A percentile compares a stretch with the other conserved stretches of the same genome.
Conservation (phyloP, 495 filamentous ascomycete species). For the Cercophora newfieldiana region DNA sequence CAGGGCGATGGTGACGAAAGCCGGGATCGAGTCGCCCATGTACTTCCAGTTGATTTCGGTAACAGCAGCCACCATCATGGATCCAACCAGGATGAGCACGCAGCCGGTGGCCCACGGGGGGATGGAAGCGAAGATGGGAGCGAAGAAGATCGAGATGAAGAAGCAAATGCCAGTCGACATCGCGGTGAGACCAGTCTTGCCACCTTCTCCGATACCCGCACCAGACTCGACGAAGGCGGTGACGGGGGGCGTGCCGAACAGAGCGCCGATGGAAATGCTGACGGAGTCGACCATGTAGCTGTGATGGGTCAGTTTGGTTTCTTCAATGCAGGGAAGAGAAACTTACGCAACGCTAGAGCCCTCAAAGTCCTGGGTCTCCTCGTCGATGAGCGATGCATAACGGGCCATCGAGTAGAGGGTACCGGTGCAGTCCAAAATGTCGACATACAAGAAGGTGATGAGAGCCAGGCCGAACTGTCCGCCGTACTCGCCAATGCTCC, state of each 20-base stretch:
- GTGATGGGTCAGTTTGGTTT: neutral
- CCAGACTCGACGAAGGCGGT: slow-evolving; percentile 84
- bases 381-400: slow-evolving; percentile 72
- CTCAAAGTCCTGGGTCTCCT: slow-evolving; percentile 74
- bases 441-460: slow-evolving; percentile 83
- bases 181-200: slow-evolving; percentile 79
- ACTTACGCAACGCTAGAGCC: slow-evolving; percentile 64
- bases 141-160: slow-evolving; percentile 84
- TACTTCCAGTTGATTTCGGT: slow-evolving; percentile 84
- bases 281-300: slow-evolving; percentile 74
- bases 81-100: slow-evolving; percentile 76
- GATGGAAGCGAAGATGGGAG: slow-evolving; percentile 81
- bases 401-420: slow-evolving; percentile 83
- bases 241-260: slow-evolving; percentile 72
- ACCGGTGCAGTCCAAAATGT: slow-evolving; percentile 76
- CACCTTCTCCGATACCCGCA: slow-evolving; percentile 81
- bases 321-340: neutral
- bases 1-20: slow-evolving; percentile 74
- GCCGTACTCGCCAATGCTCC: slow-evolving; percentile 62
- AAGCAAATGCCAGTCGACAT: slow-evolving; percentile 74
- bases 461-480: slow-evolving; percentile 74
- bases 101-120: slow-evolving; percentile 82
- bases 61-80: slow-evolving; percentile 74
- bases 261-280: slow-evolving; percentile 72
- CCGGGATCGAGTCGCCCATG: slow-evolving; percentile 73